A percentile compares a stretch with the other conserved stretches of the same genome.
Evolutionary conservation across 768 basidiomycete genomes (phyloP).

Genomic region (Boletus rubroflammeus): DNA sequence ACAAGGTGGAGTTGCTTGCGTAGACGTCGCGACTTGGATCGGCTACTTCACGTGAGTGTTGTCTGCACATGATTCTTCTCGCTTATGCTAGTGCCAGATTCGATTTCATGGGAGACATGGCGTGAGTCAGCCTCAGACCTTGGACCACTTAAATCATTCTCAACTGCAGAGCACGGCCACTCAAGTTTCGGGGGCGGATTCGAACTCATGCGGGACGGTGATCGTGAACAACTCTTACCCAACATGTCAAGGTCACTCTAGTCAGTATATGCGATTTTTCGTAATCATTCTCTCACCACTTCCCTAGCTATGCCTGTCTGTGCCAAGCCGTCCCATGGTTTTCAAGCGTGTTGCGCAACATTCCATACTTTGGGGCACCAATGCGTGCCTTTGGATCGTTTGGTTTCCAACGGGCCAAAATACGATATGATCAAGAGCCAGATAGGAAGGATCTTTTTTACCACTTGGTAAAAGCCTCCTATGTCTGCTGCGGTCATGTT

Average conservation of each 20-base stretch:
- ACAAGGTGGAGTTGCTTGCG: conserved; percentile 5
- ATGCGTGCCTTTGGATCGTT: conserved; percentile 30
- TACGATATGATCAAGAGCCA: conserved; percentile 18
- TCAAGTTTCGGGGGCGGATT: conserved; percentile 38
- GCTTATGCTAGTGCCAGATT: conserved; percentile 11
- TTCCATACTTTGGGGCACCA: conserved; percentile 32
- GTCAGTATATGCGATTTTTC: conserved; percentile 14
- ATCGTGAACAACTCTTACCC: conserved; percentile 29
- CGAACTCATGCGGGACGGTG: conserved; percentile 37
- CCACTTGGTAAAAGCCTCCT: conserved; percentile 35
- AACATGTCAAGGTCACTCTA: conserved; percentile 28
- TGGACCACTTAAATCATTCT: background rate
- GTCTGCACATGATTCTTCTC: background rate
- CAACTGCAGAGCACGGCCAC: background rate
- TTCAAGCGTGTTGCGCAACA: conserved; percentile 18
- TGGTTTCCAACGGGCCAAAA: conserved; percentile 22
- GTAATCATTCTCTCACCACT: conserved; percentile 2
- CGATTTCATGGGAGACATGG: conserved; percentile 30
- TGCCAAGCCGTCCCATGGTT: conserved; percentile 25
- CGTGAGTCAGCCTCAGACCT: conserved; percentile 15
- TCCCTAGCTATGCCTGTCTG: conserved; percentile 10
- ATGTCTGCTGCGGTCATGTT: background rate
- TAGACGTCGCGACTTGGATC: conserved; percentile 21
- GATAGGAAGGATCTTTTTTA: conserved; percentile 36
- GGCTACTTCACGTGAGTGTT: conserved; percentile 20